Conservation (phyloP, 1,139 yeast species). For the Wickerhamiella infanticola region DNA sequence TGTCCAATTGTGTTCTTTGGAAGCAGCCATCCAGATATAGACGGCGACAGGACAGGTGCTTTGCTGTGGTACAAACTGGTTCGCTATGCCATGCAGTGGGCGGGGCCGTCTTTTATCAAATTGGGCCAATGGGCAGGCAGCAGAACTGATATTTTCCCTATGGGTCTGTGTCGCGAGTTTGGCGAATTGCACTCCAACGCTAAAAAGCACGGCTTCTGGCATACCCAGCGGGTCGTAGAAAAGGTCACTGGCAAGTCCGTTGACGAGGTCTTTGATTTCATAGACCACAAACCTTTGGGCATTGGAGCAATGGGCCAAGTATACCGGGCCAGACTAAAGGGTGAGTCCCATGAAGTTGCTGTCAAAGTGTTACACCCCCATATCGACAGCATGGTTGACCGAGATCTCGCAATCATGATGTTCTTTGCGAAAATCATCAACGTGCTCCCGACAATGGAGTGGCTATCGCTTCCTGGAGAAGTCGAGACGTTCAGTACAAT, state of each 20-base stretch:
- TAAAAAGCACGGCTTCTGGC: conserved; percentile 48
- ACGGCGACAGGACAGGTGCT: conserved; percentile 53
- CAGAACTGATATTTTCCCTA: conserved; percentile 86
- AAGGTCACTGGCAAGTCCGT: conserved; percentile 45
- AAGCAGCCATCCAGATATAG: conserved; percentile 8
- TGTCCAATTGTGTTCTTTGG: conserved; percentile 43
- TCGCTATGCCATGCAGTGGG: conserved; percentile 57
- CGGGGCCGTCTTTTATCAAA: conserved; percentile 91
- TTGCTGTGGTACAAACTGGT: conserved; percentile 55
- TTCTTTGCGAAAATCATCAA: conserved; percentile 61
- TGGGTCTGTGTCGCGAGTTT: conserved; percentile 61
- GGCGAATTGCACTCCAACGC: conserved; percentile 72
- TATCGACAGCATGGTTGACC: conserved; percentile 51
- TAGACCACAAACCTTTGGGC: conserved; percentile 63
- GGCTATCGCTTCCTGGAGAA: conserved; percentile 91
- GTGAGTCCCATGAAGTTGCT: conserved; percentile 43
- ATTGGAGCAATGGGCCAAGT: conserved; percentile 98
- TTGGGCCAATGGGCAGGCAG: conserved; percentile 99
- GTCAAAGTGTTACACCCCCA: conserved; percentile 85
- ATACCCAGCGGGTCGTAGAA: conserved; percentile 44
- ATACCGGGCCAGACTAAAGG: conserved; percentile 42
- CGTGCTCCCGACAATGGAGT: conserved; percentile 82
- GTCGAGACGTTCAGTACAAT: conserved; percentile 73
- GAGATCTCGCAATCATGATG: conserved; percentile 74
- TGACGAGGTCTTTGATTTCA: conserved; percentile 72